phyloP scores from a whole-genome alignment of 2,329 filamentous ascomycete genomes.

The Endothia cerciana region DNA sequence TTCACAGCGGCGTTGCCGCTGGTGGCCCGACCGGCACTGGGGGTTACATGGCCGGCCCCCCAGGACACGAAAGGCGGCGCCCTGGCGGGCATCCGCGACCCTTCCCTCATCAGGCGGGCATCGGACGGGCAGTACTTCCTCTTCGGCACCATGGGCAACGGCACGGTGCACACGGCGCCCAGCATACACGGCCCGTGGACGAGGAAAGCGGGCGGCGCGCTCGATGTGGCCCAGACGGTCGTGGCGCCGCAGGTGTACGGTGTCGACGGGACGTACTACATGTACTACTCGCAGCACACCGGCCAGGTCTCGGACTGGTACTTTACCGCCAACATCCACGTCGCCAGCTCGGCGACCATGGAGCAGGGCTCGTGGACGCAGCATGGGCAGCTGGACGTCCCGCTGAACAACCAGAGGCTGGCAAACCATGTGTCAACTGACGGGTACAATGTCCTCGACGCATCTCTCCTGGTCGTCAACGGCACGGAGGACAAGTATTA shows the following conservation, averaged over 20 bases:
- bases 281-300: conserved; percentile 19
- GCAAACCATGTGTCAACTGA: not conserved
- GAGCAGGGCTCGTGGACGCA: conserved; percentile 53
- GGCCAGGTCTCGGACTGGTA: not conserved
- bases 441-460: conserved; percentile 18
- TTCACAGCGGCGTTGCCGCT: not conserved
- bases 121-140: conserved; percentile 16
- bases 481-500: conserved; percentile 33
- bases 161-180: conserved; percentile 11
- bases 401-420: conserved; percentile 14
- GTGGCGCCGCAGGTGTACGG: conserved; percentile 20
- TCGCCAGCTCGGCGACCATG: conserved; percentile 41
- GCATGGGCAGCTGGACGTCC: conserved; percentile 40
- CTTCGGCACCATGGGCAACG: conserved; percentile 23
- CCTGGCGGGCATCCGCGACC: conserved; percentile 11
- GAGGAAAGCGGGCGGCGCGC: conserved; percentile 2
- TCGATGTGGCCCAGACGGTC: conserved; percentile 5
- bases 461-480: conserved; percentile 11
- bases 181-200: conserved; percentile 18
- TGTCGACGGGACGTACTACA: conserved; percentile 10
- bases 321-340: conserved; percentile 50
- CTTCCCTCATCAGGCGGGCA: conserved; percentile 10
- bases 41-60: conserved; percentile 12
- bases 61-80: not conserved
- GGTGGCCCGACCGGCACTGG: not conserved